phyloP scores from a whole-genome alignment of 202 grass and related monocot species.

The Dendrocalamus latiflorus region DNA sequence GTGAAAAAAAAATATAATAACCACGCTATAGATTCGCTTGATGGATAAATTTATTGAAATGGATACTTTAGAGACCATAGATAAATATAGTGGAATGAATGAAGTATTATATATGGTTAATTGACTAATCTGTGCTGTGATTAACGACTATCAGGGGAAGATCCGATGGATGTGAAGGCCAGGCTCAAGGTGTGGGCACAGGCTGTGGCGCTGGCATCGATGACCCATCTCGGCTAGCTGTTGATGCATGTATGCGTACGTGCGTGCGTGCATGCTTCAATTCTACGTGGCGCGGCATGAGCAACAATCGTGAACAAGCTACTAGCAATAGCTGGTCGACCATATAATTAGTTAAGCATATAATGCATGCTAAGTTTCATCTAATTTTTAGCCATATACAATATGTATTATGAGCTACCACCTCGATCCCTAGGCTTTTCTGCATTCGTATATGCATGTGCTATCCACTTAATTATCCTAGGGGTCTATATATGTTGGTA shows the following conservation, averaged over 20 bases:
- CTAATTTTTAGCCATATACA: not conserved
- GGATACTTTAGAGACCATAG: too few species aligned
- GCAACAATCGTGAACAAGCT: not conserved
- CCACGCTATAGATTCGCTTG: too few species aligned
- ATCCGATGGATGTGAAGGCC: constrained; percentile 67
- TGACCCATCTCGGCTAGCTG: constrained; percentile 40
- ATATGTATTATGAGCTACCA: not conserved
- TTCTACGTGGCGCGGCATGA: not conserved
- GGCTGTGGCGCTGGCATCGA: constrained; percentile 63
- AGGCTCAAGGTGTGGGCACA: constrained; percentile 73
- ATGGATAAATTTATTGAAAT: too few species aligned
- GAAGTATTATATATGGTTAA: not conserved
- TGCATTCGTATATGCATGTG: not conserved
- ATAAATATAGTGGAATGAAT: too few species aligned
- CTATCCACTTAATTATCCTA: not conserved
- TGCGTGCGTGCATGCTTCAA: not conserved
- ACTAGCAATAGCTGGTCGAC: not conserved
- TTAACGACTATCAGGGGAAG: constrained; percentile 22
- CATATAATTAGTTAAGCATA: not conserved
- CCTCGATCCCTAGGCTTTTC: not conserved
- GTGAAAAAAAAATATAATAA: too few species aligned
- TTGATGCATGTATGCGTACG: not conserved
- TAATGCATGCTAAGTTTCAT: not conserved
- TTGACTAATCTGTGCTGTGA: not conserved
- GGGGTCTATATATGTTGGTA: not conserved